phyloP scores from a whole-genome alignment of 1,284 basidiomycete species.

The Mycena sp. region DNA sequence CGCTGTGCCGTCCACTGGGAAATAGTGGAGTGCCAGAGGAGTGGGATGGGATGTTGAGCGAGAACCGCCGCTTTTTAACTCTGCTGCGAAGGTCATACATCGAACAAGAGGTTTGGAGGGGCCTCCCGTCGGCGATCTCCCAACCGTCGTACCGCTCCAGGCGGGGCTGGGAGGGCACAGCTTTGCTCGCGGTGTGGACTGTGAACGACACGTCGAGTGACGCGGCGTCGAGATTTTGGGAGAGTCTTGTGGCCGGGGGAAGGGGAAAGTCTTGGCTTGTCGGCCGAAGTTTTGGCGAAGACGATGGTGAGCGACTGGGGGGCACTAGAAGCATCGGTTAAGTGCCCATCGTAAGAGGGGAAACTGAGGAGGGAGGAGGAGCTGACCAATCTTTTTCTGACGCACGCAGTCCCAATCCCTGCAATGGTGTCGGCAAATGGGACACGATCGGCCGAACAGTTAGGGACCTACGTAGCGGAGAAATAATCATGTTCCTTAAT shows the following conservation, averaged over 20 bases:
- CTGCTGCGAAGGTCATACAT: constrained; percentile 26
- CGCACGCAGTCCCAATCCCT: constrained; percentile 56
- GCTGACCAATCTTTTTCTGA: no score
- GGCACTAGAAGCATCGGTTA: constrained; percentile 16
- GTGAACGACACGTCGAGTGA: constrained; percentile 27
- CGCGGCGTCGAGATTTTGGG: constrained; percentile 17
- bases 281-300: constrained; percentile 26
- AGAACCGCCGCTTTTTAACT: constrained; percentile 7
- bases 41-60: constrained; percentile 17
- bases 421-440: not conserved
- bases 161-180: constrained; percentile 23
- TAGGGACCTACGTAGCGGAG: constrained; percentile 49
- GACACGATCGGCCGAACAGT: not conserved
- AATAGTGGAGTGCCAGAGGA: constrained; percentile 2
- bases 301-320: not conserved
- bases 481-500: constrained; percentile 60
- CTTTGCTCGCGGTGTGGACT: constrained; percentile 28
- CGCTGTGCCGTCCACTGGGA: constrained; percentile 10
- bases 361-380: no score
- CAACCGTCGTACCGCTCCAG: constrained; percentile 19
- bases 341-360: constrained; percentile 17
- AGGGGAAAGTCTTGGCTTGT: constrained; percentile 28
- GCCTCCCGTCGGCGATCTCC: not conserved
- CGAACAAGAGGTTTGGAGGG: constrained; percentile 19
- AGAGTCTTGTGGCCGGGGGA: constrained; percentile 20